Evolutionary conservation across 2,329 filamentous ascomycete genomes (phyloP).

Genomic region (Macroventuria anomochaeta): DNA sequence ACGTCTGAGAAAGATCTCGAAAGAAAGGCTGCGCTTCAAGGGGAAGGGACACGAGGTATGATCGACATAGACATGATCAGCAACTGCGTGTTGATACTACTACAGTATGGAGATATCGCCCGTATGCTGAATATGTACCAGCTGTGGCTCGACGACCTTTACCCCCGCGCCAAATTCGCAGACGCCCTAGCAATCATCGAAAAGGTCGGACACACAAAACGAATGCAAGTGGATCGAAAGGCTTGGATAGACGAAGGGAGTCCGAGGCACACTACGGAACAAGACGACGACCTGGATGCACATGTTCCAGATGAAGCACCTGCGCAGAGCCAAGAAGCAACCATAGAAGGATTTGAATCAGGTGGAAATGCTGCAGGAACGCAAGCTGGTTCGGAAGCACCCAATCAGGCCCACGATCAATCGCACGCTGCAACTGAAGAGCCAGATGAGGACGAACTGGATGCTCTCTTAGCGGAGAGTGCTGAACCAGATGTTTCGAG

Average conservation of each 20-base stretch:
- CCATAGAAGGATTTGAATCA: slow-evolving; percentile 21
- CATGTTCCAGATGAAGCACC: not conserved
- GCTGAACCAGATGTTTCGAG: slow-evolving; percentile 15
- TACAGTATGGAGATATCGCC: slow-evolving; percentile 80
- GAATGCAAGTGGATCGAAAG: slow-evolving; percentile 74
- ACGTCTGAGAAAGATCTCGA: slow-evolving; percentile 74
- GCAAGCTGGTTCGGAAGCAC: not conserved
- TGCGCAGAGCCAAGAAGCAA: slow-evolving; percentile 7
- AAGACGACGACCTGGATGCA: slow-evolving; percentile 28
- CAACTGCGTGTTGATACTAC: slow-evolving; percentile 18
- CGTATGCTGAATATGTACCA: slow-evolving; percentile 90
- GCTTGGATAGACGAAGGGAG: slow-evolving; percentile 84
- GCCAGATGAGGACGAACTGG: slow-evolving; percentile 60
- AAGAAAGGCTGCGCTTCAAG: slow-evolving; percentile 76
- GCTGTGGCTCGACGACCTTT: slow-evolving; percentile 94
- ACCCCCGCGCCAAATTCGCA: slow-evolving; percentile 90
- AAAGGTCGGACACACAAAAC: slow-evolving; percentile 86
- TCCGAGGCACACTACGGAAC: slow-evolving; percentile 52
- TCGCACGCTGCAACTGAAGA: slow-evolving; percentile 34
- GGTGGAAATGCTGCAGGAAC: not conserved
- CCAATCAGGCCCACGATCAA: slow-evolving; percentile 10
- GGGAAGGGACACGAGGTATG: slow-evolving; percentile 90
- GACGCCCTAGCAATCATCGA: slow-evolving; percentile 91
- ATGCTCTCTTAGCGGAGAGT: slow-evolving; percentile 61
- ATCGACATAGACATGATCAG: not conserved